Evolutionary conservation across 805 yeast species (phyloP).

Genomic region (Yarrowia alimentaria): DNA sequence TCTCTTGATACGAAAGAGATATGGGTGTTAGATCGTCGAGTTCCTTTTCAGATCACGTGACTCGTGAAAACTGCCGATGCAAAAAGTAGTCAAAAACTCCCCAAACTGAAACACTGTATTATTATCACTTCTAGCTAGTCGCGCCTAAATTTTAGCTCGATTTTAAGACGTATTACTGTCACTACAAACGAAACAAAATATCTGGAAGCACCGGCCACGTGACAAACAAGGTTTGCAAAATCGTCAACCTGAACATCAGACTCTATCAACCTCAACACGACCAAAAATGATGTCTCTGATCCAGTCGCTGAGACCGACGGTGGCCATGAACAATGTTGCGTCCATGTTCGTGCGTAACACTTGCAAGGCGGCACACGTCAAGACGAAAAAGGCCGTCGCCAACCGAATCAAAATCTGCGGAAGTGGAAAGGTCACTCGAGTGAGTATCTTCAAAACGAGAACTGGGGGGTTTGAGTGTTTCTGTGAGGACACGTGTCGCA

Average conservation of each 20-base stretch:
- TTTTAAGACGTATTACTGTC: no score
- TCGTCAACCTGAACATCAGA: constrained; percentile 17
- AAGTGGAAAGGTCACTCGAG: constrained; percentile 57
- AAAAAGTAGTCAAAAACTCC: no score
- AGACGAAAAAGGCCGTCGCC: constrained; percentile 27
- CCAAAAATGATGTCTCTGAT: constrained; percentile 24
- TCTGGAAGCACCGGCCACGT: constrained; percentile 4
- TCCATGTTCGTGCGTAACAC: constrained; percentile 21
- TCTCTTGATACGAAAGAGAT: no score
- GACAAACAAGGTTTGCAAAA: constrained; percentile 25
- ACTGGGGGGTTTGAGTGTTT: no score
- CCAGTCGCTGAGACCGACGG: constrained; percentile 26
- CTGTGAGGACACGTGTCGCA: no score
- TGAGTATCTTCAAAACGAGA: constrained; percentile 34
- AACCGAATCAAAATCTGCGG: constrained; percentile 43
- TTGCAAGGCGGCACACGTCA: constrained; percentile 19
- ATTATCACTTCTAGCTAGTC: no score
- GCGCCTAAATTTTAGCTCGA: no score
- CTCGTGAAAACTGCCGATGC: no score
- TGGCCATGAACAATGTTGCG: constrained; percentile 25
- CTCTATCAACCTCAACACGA: constrained; percentile 16
- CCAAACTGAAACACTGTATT: no score
- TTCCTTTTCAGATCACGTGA: no score
- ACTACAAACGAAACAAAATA: no score
- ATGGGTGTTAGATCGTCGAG: no score